Evolutionary conservation across 164 flowering plant genomes (phyloP), one percentile per base, ranked within the genome.

Genomic region (Vitis amurensis): DNA sequence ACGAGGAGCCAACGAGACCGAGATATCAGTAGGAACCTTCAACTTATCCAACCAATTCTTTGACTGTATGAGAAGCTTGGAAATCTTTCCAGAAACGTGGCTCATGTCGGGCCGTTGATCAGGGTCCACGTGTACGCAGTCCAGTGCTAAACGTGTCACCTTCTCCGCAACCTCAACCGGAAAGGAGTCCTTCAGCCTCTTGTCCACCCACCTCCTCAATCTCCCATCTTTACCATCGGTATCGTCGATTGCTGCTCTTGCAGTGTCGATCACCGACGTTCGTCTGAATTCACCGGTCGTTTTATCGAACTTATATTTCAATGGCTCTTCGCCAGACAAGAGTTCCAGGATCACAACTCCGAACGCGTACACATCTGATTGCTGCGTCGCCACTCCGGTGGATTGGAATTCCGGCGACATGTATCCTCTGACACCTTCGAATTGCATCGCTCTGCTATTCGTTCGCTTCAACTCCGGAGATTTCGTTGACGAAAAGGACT

Each of bases 331-430:
- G 0, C 94, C 96, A 0, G 89, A 83, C 16, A 92, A 16, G 7
- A 92, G 84, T 80, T 92, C 98, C 68, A 92, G 47, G 1, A 91
- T 44, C 76, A 92, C 87, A 10, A 91, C 91, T 3, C 96, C 96
- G 65, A 92, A 85, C 2, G 94, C 93, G 77, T 81, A 92, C 57
- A 92, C 89, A 73, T 92, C 98, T 52, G 92, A 73, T 61, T 84
- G 79, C 84, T 82, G 87, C 30, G 92, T 84, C 44, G 79, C 81
- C 27, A 80, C 50, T 5, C 93, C 94, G 47, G 70, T 78, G 11
- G 78, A 29, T 50, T 72, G 77, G 50, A 84, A 87, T 57, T 92
- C 96, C 79, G 93, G 94, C 68, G 96, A 78, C 96, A 91, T 92
- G 88, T 90, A 90, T 0, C 92, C 95, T 61, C 77, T 74, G 59